A percentile compares a stretch with the other conserved stretches of the same genome.
Conservation (phyloP, 2,329 filamentous ascomycete genomes). For the Penicillium freii region DNA sequence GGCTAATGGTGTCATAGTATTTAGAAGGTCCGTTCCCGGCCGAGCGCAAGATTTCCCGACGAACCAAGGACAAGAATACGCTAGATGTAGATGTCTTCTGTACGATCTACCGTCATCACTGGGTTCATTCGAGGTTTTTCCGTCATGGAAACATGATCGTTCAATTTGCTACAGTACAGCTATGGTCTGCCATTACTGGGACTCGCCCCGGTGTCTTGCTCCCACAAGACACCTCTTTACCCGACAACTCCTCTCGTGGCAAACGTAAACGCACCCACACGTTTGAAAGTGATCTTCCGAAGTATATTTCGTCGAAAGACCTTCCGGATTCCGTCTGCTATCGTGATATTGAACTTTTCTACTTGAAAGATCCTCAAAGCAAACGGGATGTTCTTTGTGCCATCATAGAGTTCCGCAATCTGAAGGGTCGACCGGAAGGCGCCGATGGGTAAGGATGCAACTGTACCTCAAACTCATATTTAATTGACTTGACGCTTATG, state of each 20-base stretch:
- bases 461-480: no score
- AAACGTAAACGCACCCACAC: constrained; percentile 16
- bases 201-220: constrained; percentile 25
- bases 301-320: constrained; percentile 19
- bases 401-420: constrained; percentile 29
- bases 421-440: constrained; percentile 29
- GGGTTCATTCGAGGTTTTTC: constrained; percentile 26
- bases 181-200: constrained; percentile 27
- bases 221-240: constrained; percentile 19
- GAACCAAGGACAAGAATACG: constrained; percentile 25
- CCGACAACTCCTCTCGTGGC: no score
- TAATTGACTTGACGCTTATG: no score
- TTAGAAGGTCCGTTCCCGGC: no score
- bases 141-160: constrained; percentile 23
- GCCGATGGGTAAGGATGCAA: constrained; percentile 31
- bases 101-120: constrained; percentile 25
- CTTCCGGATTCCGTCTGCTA: constrained; percentile 27
- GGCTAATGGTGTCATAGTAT: no score
- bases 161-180: constrained; percentile 21
- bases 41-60: constrained; percentile 16
- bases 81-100: constrained; percentile 23
- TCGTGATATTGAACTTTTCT: constrained; percentile 28
- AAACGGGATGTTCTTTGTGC: constrained; percentile 27
- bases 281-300: constrained; percentile 26
- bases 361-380: constrained; percentile 18